These are phyloP conservation scores for Cryomyces minteri DNA, from an alignment of 495 filamentous ascomycete species.

Conservation along the genomic window DNA sequence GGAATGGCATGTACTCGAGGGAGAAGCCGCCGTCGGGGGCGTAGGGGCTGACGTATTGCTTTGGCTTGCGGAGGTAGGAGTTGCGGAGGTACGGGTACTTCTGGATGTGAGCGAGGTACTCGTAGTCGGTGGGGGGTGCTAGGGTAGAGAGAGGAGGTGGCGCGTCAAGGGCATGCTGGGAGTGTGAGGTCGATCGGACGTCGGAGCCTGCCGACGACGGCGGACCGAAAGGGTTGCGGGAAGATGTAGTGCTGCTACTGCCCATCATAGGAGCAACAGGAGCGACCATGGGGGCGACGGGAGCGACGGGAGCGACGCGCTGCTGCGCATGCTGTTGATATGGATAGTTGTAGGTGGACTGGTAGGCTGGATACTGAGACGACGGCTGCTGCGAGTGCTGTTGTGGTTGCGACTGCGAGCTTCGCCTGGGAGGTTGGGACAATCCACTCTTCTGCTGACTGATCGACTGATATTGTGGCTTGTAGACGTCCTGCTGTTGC, in stretches of 20 bases:
- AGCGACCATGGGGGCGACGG: constrained; percentile 9
- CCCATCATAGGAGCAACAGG: constrained; percentile 7
- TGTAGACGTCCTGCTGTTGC: neutral
- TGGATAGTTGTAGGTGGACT: neutral
- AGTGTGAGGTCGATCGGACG: neutral
- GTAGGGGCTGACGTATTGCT: constrained; percentile 19
- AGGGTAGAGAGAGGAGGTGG: neutral
- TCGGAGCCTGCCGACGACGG: constrained; percentile 6
- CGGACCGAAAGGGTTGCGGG: constrained; percentile 3
- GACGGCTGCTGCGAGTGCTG: constrained; percentile 3
- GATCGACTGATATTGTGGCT: constrained; percentile 4
- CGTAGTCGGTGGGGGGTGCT: constrained; percentile 2
- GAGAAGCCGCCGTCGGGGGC: constrained; percentile 14
- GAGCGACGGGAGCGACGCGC: constrained; percentile 7
- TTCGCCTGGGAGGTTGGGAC: too few relatives aligned
- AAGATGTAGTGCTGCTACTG: constrained; percentile 5
- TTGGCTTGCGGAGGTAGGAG: constrained; percentile 15
- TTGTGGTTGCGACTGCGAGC: too few relatives aligned
- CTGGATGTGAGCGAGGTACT: constrained; percentile 16
- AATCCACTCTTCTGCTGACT: neutral
- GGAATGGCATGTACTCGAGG: constrained; percentile 11
- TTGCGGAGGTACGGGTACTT: constrained; percentile 22
- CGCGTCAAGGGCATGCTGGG: neutral
- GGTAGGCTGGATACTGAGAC: neutral
- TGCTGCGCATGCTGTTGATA: neutral